phyloP scores from a whole-genome alignment of 2,329 filamentous ascomycete genomes.

The Pestalotiopsis sp. region DNA sequence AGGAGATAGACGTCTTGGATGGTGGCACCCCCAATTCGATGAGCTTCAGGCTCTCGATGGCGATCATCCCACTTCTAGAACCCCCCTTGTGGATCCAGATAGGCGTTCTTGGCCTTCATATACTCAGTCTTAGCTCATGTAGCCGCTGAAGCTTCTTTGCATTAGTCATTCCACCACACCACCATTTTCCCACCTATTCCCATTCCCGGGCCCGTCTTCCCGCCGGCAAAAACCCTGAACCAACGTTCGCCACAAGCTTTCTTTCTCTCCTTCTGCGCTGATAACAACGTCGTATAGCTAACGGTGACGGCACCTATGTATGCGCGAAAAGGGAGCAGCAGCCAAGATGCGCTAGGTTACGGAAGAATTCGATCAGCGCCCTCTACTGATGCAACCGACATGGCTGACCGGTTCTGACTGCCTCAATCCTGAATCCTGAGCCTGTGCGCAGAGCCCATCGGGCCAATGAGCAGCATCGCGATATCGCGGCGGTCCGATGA shows the following conservation, averaged over 20 bases:
- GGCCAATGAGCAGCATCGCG: not conserved
- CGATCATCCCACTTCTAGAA: not conserved
- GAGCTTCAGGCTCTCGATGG: not conserved
- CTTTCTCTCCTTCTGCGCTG: not conserved
- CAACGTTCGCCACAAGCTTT: not conserved
- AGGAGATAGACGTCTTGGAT: not conserved
- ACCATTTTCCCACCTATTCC: not conserved
- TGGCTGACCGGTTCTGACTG: not conserved
- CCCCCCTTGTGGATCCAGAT: not conserved
- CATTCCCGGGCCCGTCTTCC: not conserved
- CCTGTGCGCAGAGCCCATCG: not conserved
- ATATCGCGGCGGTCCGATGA: not conserved
- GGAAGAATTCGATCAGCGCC: not conserved
- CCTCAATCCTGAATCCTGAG: not conserved
- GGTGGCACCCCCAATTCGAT: too few species aligned
- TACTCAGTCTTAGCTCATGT: not conserved
- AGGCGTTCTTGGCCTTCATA: not conserved
- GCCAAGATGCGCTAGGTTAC: not conserved
- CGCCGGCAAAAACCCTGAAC: not conserved
- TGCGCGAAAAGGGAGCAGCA: not conserved
- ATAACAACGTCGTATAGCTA: not conserved
- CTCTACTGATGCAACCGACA: not conserved
- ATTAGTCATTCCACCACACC: not conserved
- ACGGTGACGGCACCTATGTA: not conserved
- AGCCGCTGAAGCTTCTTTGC: not conserved